Percentiles rank a stretch among this genome's conserved stretches.
These are phyloP conservation scores for Wickerhamiella sorbophila DNA, from an alignment of 805 yeast species.

Conservation along the genomic window DNA sequence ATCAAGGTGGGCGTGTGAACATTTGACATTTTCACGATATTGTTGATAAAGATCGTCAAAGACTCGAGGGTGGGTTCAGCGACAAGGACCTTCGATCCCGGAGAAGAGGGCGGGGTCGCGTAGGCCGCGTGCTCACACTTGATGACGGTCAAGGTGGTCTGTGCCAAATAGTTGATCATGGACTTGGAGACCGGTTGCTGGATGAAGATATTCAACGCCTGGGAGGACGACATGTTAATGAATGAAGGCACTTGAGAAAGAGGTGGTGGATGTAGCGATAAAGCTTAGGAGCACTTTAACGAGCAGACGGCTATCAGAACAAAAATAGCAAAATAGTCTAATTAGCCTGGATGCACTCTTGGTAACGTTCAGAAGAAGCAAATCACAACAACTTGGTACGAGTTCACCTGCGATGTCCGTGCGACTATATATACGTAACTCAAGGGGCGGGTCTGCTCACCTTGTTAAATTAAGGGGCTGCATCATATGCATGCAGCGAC, in stretches of 20 bases:
- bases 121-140: slow-evolving; percentile 23
- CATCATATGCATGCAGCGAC: not conserved
- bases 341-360: not conserved
- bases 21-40: slow-evolving; percentile 63
- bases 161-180: slow-evolving; percentile 31
- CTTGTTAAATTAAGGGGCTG: slow-evolving; percentile 3
- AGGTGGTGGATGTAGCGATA: too few species aligned
- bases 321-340: not conserved
- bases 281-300: too few species aligned
- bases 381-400: not conserved
- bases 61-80: slow-evolving; percentile 23
- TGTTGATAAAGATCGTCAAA: slow-evolving; percentile 44
- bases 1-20: slow-evolving; percentile 91
- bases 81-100: slow-evolving; percentile 5
- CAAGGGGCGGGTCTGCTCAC: slow-evolving; percentile 1
- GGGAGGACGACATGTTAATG: slow-evolving; percentile 20
- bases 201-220: slow-evolving; percentile 29
- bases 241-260: too few species aligned
- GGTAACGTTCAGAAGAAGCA: not conserved
- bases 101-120: slow-evolving; percentile 18
- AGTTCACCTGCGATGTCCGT: too few species aligned
- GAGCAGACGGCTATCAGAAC: too few species aligned
- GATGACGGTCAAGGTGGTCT: slow-evolving; percentile 28
- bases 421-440: slow-evolving; percentile 1
- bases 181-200: slow-evolving; percentile 28